Base-by-base conservation (phyloP, 257 asterid genomes). In the Rauvolfia tetraphylla region DNA sequence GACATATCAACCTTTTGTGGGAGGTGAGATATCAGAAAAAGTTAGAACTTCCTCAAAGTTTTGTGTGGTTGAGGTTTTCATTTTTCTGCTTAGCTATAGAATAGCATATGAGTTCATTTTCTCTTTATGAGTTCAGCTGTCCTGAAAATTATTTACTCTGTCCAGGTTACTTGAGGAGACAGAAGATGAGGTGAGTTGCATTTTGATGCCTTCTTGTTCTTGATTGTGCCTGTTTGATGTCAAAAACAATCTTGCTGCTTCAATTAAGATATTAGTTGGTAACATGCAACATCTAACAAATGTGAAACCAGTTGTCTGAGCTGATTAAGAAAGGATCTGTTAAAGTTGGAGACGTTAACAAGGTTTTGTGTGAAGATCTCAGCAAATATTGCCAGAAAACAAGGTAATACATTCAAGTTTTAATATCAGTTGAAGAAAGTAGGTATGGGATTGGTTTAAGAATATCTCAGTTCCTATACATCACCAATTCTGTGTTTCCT, bases 1-100 rank as follows among this genome's bases (percentile, higher is more conserved):
- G 90, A 87, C 51, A 88, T 94, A 79, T 94, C 98, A 71, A 78
- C 93, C 79, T 95, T 91, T 77, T 95, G 98, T 83, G 98, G 97
- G 86, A 92, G 97, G 97, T 93, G 80, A 88, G 87, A 71, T 70
- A 22, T 62, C 48, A 34, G 44, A 83, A 70, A 41, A 58, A 54
- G 31, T 69, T 78, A 49, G 72, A 73, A 22, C 72, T 42, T 72
- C 67, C 68, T 29, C 39, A 33, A 41, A 70, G 46, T 69, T 51
- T 31, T 39, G 18, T 77, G 59, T 42, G 3, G 14, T 42, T 71
- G 68, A 36, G 67, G n/a, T 59, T 80, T 63, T 62, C 29, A 34
- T 33, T 17, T 42, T 42, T 39, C 41, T n/a, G 31, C 49, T 22
- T 54, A 8, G 31, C 12, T 31, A 36, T 34, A 57, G 23, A 13